A percentile compares a stretch with the other conserved stretches of the same genome.
These are phyloP conservation scores for Beta lomatogona DNA, from an alignment of 179 eudicot species.

Conservation along the genomic window DNA sequence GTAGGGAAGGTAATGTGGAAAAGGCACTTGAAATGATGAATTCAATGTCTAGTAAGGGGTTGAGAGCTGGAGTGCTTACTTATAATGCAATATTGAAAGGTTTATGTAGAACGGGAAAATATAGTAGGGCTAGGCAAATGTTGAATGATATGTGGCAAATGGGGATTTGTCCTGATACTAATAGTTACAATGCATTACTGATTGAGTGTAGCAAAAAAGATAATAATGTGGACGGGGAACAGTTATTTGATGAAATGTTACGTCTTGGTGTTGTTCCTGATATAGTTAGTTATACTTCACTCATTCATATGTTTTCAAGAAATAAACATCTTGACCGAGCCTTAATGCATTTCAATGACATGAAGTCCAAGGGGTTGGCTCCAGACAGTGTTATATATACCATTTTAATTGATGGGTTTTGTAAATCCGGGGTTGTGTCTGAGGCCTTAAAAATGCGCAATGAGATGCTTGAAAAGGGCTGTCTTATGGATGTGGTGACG, in stretches of 20 bases:
- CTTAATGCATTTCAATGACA: conserved; percentile 46
- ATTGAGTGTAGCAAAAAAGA: conserved; percentile 52
- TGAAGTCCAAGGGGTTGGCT: conserved; percentile 59
- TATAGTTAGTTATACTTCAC: conserved; percentile 65
- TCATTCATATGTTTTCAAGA: conserved; percentile 60
- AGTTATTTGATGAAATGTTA: conserved; percentile 57
- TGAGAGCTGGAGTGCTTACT: conserved; percentile 47
- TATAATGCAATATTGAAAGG: conserved; percentile 73
- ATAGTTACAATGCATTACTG: conserved; percentile 66
- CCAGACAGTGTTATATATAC: conserved; percentile 81
- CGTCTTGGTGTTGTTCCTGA: conserved; percentile 53
- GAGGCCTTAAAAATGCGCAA: conserved; percentile 70
- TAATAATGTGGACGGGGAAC: conserved; percentile 45
- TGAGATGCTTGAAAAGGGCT: conserved; percentile 82
- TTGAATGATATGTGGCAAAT: conserved; percentile 54
- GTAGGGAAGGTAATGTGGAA: conserved; percentile 58
- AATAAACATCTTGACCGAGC: conserved; percentile 60
- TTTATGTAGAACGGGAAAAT: conserved; percentile 60
- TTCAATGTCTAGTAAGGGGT: conserved; percentile 55
- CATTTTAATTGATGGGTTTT: conserved; percentile 70
- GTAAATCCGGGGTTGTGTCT: conserved; percentile 47
- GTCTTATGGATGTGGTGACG: conserved; percentile 72
- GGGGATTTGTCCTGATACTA: conserved; percentile 65
- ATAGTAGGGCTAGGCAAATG: conserved; percentile 51
- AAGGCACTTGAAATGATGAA: conserved; percentile 58